Base-by-base conservation (phyloP, 176 grass and related monocot genomes). In the Coix lacrymajobi region DNA sequence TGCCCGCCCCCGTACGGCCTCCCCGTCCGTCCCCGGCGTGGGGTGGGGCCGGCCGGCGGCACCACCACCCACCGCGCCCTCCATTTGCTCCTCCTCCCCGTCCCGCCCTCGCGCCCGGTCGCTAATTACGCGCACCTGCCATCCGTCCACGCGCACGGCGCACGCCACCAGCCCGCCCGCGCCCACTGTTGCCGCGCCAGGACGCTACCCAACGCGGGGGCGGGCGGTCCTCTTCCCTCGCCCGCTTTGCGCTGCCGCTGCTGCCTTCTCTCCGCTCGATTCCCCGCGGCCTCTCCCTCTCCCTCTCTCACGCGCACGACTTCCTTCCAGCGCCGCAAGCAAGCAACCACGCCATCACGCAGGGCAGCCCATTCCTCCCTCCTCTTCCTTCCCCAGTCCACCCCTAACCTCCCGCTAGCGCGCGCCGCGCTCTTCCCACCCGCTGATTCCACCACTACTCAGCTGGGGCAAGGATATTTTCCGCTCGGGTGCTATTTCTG, bases 61-160 rank as follows among this genome's bases (percentile, higher is more conserved):
- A 24, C 24, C 45, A 40, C 71, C 66, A 73, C 64, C 29, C 64
- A 61, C 83, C 60, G 19, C 61, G 39, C 6, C 16, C 56, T 30
- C 7, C 14, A 39, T 39, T 39, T 4, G 33, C 33, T 45, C 60
- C 6, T 29, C 14, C 11, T 62, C 17, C 66, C 51, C 34, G n/a
- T 43, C 56, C 12, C 32, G 7, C 54, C 87, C 87, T 26, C 36
- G 49, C 7, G 10, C 3, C 41, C 3, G 0, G 6, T 0, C 5
- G 12, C 71, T 81, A 91, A 88, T 89, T 89, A 94, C 89, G 43
- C 62, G 10, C n/a, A 9, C 10, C 29, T 81, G 85, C 92, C 92
- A 86, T 51, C 37, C 19, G n/a, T 25, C 66, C 32, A 54, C 11
- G 15, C 64, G 13, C 34, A 2, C 73, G 62, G 51, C 51, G 51